Base-by-base conservation (phyloP, 176 grass and related monocot genomes). In the Bolboschoenus planiculmis region DNA sequence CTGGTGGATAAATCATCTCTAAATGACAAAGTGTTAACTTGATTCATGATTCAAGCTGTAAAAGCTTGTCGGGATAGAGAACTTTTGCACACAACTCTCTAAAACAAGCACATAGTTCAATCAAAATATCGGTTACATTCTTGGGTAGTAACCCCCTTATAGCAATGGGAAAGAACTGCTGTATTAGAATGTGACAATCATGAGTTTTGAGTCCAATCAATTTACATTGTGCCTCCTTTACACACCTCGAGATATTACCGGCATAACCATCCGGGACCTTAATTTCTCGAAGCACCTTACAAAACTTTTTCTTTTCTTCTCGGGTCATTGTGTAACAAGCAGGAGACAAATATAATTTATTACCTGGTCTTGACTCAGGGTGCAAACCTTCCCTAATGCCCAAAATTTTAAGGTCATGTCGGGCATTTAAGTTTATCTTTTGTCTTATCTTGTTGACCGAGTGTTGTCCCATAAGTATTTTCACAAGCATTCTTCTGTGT, bases 131-230 rank as follows among this genome's bases (percentile, higher is more conserved):
- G 15, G 60, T 78, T 26, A 79, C 18, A 39, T 68, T 34, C 23
- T 84, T 88, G 7, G 24, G 29, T 0, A 61, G 37, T 31, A 57
- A 84, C 13, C 31, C 35, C 13, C 47, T 34, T 3, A 84, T 50
- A 20, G 74, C 86, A 11, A 84, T 39, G 7, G 73, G 86, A 46
- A 88, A 48, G 55, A 84, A 42, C 1, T 78, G 57, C 27, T 84
- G 14, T 14, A 88, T 30, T 4, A 82, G 15, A 80, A 84, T 77
- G 66, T 88, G 86, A 31, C 36, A 67, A 44, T 87, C 86, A 57
- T 83, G 86, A 43, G 47, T 84, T 23, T 87, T 83, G 7, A 85
- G 62, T 13, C 70, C 70, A 30, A 15, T 14, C 2, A 88, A 8
- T 29, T 51, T 84, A 11, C 20, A 56, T 7, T 83, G 39, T 18